phyloP scores from a whole-genome alignment of 2,329 filamentous ascomycete genomes.

The Atkinsonella texensis region DNA sequence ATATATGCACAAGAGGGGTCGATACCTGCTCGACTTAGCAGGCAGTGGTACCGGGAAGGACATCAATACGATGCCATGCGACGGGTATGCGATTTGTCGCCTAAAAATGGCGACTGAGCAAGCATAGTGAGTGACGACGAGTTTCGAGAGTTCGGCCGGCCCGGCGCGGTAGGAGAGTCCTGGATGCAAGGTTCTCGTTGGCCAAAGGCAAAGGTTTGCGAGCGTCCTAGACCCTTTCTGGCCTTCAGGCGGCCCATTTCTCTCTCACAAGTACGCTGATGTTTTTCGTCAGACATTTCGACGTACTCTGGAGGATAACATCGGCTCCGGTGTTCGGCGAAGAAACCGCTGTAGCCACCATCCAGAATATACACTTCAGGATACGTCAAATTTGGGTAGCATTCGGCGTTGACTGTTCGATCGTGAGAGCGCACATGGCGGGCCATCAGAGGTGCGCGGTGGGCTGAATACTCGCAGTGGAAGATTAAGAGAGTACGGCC shows the following conservation, averaged over 20 bases:
- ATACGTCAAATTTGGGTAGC: conserved; percentile 82
- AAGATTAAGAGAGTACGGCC: conserved; percentile 76
- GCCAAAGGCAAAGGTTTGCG: conserved; percentile 92
- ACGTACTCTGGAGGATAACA: conserved; percentile 95
- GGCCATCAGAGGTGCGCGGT: conserved; percentile 92
- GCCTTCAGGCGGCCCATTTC: conserved; percentile 90
- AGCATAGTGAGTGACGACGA: conserved; percentile 30
- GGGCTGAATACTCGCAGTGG: conserved; percentile 97
- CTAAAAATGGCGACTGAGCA: conserved; percentile 30
- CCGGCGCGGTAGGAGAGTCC: conserved; percentile 47
- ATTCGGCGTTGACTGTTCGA: conserved; percentile 70
- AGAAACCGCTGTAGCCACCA: conserved; percentile 93
- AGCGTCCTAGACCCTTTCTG: conserved; percentile 71
- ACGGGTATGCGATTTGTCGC: conserved; percentile 41
- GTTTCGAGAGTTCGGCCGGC: conserved; percentile 28
- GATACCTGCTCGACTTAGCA: conserved; percentile 15
- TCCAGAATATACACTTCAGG: conserved; percentile 96
- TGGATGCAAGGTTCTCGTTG: conserved; percentile 47
- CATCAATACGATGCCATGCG: conserved; percentile 53
- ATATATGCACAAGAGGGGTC: conserved; percentile 8
- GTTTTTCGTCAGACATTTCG: conserved; percentile 87
- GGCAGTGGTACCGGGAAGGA: conserved; percentile 12
- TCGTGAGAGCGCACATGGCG: conserved; percentile 86
- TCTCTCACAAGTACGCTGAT: conserved; percentile 85
- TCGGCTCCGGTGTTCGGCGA: conserved; percentile 60